These are phyloP conservation scores for Hibiscus trionum DNA, from an alignment of 345 rosid species.

Conservation along the genomic window DNA sequence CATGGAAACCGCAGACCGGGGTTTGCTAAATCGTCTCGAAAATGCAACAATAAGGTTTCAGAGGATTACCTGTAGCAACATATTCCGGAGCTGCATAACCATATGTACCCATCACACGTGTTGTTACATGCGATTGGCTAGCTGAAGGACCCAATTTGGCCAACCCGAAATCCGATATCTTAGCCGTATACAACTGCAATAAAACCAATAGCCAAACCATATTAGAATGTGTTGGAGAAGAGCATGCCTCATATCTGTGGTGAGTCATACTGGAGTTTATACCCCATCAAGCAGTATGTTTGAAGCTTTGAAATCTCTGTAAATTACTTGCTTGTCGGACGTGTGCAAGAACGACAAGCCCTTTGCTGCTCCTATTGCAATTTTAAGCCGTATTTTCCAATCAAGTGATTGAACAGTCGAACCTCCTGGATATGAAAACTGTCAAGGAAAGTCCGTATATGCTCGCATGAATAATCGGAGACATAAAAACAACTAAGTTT, in stretches of 20 bases:
- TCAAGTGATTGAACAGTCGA: constrained; percentile 71
- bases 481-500: neutral
- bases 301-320: constrained; percentile 89
- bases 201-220: neutral
- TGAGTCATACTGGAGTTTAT: constrained; percentile 5
- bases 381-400: constrained; percentile 64
- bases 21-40: neutral
- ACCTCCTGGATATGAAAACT: constrained; percentile 41
- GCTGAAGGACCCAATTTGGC: constrained; percentile 95
- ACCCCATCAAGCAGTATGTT: constrained; percentile 91
- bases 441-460: neutral
- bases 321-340: constrained; percentile 79
- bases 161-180: constrained; percentile 90
- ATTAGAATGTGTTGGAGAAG: neutral
- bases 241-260: neutral
- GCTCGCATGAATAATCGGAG: neutral
- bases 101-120: constrained; percentile 86
- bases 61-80: constrained; percentile 69
- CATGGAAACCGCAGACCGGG: neutral
- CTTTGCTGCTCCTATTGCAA: constrained; percentile 74
- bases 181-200: constrained; percentile 75
- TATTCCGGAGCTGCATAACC: constrained; percentile 99
- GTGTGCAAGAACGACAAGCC: constrained; percentile 76
- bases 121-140: constrained; percentile 88
- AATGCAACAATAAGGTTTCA: neutral